Evolutionary conservation across 2,329 filamentous ascomycete genomes (phyloP).

Genomic region (Alternaria sp.): DNA sequence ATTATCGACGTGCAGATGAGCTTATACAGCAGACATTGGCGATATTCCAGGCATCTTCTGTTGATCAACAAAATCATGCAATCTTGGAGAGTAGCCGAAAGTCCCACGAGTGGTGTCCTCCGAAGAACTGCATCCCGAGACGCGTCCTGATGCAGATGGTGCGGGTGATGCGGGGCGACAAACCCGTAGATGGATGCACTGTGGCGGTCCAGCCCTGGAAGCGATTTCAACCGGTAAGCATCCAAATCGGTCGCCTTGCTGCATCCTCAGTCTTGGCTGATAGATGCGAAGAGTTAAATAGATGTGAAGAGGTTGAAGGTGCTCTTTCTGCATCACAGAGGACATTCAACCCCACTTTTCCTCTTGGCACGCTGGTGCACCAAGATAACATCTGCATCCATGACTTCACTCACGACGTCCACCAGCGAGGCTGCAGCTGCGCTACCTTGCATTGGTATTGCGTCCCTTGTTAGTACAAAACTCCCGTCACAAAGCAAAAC

Average conservation of each 20-base stretch:
- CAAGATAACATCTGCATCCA: not conserved
- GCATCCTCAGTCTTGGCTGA: not conserved
- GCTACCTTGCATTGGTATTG: no score
- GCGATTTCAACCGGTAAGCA: not conserved
- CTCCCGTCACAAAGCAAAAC: not conserved
- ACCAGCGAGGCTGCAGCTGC: not conserved
- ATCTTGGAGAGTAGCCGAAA: not conserved
- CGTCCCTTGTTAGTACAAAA: not conserved
- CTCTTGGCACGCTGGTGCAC: not conserved
- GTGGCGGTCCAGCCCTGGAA: no score
- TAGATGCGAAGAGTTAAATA: not conserved
- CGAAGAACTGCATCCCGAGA: no score
- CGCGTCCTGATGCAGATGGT: no score
- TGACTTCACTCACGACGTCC: not conserved
- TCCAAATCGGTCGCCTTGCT: not conserved
- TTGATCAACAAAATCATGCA: accelerated
- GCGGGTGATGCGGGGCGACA: not conserved
- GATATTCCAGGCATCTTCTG: accelerated
- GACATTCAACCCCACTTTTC: not conserved
- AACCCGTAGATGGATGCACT: not conserved
- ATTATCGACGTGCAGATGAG: not conserved
- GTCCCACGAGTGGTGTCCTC: no score
- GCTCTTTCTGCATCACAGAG: not conserved
- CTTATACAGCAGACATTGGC: no score
- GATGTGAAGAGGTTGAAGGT: not conserved